Percentiles rank a stretch among this genome's conserved stretches.
Conservation (phyloP, 176 grass and related monocot species). For the sorghum (Sorghum bicolor) region DNA sequence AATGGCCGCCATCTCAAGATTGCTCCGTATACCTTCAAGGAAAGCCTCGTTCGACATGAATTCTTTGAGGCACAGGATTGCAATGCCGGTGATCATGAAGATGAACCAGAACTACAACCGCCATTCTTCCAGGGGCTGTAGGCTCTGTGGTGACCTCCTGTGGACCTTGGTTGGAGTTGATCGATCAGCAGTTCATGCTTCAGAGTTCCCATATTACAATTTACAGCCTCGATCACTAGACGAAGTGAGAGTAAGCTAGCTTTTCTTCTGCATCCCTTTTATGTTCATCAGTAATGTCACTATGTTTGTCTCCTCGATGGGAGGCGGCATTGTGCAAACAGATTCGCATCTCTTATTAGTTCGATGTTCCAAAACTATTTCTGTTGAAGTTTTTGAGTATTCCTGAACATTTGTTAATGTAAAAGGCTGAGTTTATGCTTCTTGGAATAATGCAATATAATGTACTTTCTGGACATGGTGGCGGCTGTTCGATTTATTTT, state of each 20-base stretch:
- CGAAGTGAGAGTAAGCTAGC: neutral
- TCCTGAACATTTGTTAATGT: neutral
- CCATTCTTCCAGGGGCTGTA: slow-evolving; percentile 20
- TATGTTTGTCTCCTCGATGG: neutral
- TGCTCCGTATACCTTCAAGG: neutral
- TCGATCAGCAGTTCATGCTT: neutral
- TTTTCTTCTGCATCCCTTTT: neutral
- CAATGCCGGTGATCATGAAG: neutral
- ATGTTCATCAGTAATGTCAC: neutral
- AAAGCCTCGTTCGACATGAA: neutral
- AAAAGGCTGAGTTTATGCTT: neutral
- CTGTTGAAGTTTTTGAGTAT: neutral
- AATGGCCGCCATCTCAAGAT: neutral
- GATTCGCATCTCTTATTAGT: neutral
- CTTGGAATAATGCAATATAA: neutral
- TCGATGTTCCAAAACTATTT: neutral
- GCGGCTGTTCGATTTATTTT: no score
- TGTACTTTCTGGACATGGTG: neutral
- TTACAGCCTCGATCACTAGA: neutral
- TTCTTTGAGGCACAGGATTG: neutral
- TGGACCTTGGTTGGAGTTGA: neutral
- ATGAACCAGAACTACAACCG: neutral
- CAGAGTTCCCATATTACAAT: neutral
- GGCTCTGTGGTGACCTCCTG: neutral
- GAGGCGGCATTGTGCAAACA: neutral